phyloP scores from a whole-genome alignment of 1,284 basidiomycete species.

The Earliella scabrosa region DNA sequence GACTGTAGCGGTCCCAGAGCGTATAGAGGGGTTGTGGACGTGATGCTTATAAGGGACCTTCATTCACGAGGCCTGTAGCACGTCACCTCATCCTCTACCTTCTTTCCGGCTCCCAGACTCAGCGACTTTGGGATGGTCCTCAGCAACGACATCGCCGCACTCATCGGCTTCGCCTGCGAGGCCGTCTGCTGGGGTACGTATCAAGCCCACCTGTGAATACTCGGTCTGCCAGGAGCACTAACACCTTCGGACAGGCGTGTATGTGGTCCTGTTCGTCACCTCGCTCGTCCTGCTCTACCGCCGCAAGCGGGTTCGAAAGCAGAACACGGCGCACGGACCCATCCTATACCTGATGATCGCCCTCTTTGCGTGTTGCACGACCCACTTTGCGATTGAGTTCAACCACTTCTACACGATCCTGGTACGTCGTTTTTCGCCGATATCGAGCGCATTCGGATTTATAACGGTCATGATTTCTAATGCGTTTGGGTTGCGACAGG shows the following conservation, averaged over 20 bases:
- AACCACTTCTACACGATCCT: slow-evolving; percentile 39
- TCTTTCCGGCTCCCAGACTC: no score
- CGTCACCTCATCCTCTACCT: no score
- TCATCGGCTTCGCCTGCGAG: slow-evolving; percentile 40
- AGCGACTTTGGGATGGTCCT: no score
- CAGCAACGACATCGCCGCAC: slow-evolving; percentile 36
- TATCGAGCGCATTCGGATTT: neutral
- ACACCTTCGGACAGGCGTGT: slow-evolving; percentile 16
- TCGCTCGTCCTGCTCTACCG: slow-evolving; percentile 23
- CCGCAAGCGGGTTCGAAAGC: neutral
- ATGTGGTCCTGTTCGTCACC: slow-evolving; percentile 6
- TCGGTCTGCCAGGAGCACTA: no score
- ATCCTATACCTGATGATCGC: slow-evolving; percentile 6
- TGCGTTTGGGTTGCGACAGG: neutral
- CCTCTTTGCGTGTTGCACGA: slow-evolving; percentile 40
- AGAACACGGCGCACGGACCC: slow-evolving; percentile 8
- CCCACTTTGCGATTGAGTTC: slow-evolving; percentile 43
- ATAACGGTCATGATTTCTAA: no score
- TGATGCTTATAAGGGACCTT: no score
- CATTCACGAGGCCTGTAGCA: no score
- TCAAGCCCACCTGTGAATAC: neutral
- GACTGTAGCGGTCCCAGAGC: no score
- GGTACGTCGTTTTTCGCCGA: no score
- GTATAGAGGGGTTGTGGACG: no score
- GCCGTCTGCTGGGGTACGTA: slow-evolving; percentile 32